Base-by-base conservation (phyloP, 148 eudicot species). In the Fallopia convolvulus region DNA sequence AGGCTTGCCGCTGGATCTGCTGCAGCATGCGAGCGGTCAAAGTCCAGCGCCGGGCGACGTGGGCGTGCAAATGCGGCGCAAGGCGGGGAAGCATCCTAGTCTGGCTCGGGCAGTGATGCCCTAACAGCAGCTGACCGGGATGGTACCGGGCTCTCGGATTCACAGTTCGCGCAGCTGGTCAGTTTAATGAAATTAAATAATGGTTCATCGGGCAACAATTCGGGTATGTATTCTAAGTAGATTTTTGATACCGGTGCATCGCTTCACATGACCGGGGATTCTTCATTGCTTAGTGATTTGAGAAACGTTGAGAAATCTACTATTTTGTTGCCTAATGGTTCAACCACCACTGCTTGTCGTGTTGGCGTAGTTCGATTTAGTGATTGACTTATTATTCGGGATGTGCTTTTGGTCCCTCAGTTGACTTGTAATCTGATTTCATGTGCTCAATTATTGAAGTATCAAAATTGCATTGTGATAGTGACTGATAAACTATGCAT, bases 371-470 rank as follows among this genome's bases (percentile, higher is more conserved):
- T 76, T 0, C 3, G 13, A 0, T 8, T 76, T 17, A 68, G 47
- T 14, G 30, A 33, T 1, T 4, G 44, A 21, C 2, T 79, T 9
- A 30, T 18, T 5, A 2, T 72, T 0, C 8, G 23, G 1, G 39
- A 81, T 74, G 84, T 82, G 4, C 48, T 82, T 8, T 75, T 36
- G 74, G 72, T 82, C 0, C 78, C 84, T 0, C 17, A 20, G 5
- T 76, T 83, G 15, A 73, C 48, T 0, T 77, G 78, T 66, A 77
- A 76, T 44, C 66, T 83, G 20, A 60, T 79, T 8, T 76, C 75
- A 0, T 21, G 65, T 12, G 18, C 56, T 0, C 80, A 79, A 56
- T 17, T 79, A 2, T 14, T 48, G 2, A 40, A 47, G 0, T 52
- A 76, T 0, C 20, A 15, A 3, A n/a, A 63, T 42, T 77, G 74